Conservation (phyloP, 768 basidiomycete species). For the Chiua virens region DNA sequence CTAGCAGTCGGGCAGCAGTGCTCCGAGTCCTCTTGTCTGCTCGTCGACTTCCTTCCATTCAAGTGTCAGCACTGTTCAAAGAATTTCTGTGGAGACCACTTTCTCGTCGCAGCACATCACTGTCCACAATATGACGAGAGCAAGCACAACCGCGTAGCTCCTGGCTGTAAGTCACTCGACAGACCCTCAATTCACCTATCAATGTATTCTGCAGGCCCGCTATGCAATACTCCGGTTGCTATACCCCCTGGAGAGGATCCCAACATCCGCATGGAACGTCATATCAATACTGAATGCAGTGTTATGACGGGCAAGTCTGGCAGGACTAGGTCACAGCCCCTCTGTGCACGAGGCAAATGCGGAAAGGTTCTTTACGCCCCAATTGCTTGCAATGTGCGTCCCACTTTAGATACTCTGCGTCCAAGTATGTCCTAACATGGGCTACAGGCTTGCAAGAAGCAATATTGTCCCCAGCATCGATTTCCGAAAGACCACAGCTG, state of each 20-base stretch:
- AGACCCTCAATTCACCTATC: not conserved
- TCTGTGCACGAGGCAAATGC: slow-evolving; percentile 62
- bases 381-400: slow-evolving; percentile 71
- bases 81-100: slow-evolving; percentile 79
- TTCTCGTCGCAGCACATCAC: slow-evolving; percentile 62
- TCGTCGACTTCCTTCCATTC: slow-evolving; percentile 85
- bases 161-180: slow-evolving; percentile 53
- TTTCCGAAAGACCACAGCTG: slow-evolving; percentile 76
- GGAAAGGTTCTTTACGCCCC: slow-evolving; percentile 74
- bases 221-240: slow-evolving; percentile 75
- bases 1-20: slow-evolving; percentile 73
- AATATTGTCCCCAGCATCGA: slow-evolving; percentile 78
- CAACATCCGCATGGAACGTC: slow-evolving; percentile 77
- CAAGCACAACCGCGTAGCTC: slow-evolving; percentile 73
- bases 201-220: slow-evolving; percentile 50
- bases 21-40: slow-evolving; percentile 59
- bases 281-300: slow-evolving; percentile 64
- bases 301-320: slow-evolving; percentile 65
- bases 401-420: not conserved
- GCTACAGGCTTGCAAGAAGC: slow-evolving; percentile 61
- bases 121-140: slow-evolving; percentile 71
- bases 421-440: not conserved
- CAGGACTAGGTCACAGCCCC: slow-evolving; percentile 47
- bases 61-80: slow-evolving; percentile 78
- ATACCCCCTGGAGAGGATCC: slow-evolving; percentile 79